Conservation (phyloP, 2,329 filamentous ascomycete genomes). For the Colletotrichum noveboracense region DNA sequence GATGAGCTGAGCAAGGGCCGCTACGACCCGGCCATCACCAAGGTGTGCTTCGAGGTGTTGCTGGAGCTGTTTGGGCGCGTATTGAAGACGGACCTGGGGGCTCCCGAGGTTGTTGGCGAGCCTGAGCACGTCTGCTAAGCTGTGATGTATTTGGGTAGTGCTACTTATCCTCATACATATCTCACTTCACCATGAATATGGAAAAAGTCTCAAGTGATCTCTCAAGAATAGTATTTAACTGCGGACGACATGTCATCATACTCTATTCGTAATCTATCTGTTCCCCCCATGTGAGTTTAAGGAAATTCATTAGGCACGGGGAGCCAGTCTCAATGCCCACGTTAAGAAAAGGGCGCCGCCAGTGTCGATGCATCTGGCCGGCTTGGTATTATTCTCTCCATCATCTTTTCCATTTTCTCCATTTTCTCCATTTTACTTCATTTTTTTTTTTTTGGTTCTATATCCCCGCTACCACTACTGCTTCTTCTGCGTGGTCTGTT, state of each 20-base stretch:
- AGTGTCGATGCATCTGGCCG: background rate
- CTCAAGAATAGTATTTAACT: constrained; percentile 26
- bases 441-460: background rate
- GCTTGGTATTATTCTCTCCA: constrained; percentile 7
- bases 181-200: fast-evolving
- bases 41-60: constrained; percentile 89
- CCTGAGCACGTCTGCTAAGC: constrained; percentile 75
- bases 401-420: background rate
- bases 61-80: constrained; percentile 83
- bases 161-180: background rate
- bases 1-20: constrained; percentile 94
- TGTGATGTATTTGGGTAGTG: background rate
- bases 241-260: constrained; percentile 19
- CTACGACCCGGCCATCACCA: constrained; percentile 86
- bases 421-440: background rate
- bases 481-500: constrained; percentile 1
- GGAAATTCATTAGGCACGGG: constrained; percentile 16
- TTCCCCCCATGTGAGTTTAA: background rate
- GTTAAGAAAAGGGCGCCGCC: background rate
- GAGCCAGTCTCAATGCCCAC: constrained; percentile 21
- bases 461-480: background rate
- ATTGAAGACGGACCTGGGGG: constrained; percentile 80
- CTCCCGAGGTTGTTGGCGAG: constrained; percentile 64
- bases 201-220: background rate
- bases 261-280: constrained; percentile 21